Base-by-base conservation (phyloP, 345 rosid species). In the Garcia nutans region DNA sequence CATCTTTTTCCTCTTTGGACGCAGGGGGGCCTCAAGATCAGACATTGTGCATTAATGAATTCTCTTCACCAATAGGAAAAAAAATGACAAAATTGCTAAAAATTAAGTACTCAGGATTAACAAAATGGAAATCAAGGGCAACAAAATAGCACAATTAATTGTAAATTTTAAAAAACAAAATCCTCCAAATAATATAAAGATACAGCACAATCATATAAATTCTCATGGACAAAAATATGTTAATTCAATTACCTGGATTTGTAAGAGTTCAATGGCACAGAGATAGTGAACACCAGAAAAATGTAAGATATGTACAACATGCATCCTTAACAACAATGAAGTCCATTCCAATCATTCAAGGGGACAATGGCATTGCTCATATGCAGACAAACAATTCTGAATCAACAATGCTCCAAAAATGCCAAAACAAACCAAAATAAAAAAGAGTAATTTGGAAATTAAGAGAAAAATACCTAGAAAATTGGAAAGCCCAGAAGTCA, bases 1-100 rank as follows among this genome's bases (percentile, higher is more conserved):
- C 31, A 81, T 78, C 94, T 86, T 93, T 85, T 96, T 93, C 82
- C 99, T 91, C 86, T 92, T 91, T 0, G 97, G 98, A 55, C 97
- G 91, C 70, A 96, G 79, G 1, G 97, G 97, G 66, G 85, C 87
- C 50, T 85, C 83, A 72, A 93, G 94, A 84, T 96, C 97, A 3
- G 98, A 85, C 99, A 96, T 93, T 65, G 82, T 68, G 67, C 22
- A 45, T 8, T 60, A 55, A 60, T 63, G 57, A 44, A 64, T 72
- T 72, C 83, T 70, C 72, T 59, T 72, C 65, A 72, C 93, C 85
- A 81, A 81, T 64, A 81, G 1, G 3, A 44, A 24, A 41, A 22
- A 42, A 50, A 57, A 20, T 5, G 44, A 73, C 45, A 72, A 37
- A 42, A 76, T 12, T 50, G 71, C 60, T 47, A 47, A 75, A 75